Conservation (phyloP, 106 monocot species). For the Amphibolis antarctica region DNA sequence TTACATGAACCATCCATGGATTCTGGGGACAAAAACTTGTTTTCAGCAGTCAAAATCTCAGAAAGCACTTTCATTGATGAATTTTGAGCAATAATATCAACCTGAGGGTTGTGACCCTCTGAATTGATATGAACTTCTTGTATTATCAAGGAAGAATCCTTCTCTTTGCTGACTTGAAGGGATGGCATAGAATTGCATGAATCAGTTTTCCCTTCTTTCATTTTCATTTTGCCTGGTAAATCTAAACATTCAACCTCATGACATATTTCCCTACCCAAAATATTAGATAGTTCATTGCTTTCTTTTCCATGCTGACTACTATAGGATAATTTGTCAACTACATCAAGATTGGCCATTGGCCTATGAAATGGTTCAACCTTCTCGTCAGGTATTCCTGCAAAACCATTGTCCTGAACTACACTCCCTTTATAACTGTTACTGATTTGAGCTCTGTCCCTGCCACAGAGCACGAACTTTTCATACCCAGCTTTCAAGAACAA, state of each 20-base stretch:
- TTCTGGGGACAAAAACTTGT: not conserved
- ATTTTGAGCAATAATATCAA: constrained; percentile 1
- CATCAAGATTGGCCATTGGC: not conserved
- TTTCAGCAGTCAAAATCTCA: not conserved
- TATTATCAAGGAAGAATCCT: not conserved
- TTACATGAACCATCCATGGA: not conserved
- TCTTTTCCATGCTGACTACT: not conserved
- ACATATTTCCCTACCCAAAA: not conserved
- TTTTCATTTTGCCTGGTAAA: not conserved
- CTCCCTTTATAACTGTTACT: not conserved
- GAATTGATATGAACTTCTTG: not conserved
- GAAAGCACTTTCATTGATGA: not conserved
- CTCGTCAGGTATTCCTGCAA: not conserved
- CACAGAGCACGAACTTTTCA: not conserved
- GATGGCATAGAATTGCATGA: constrained; percentile 1
- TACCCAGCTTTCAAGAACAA: not conserved
- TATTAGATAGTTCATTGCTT: not conserved
- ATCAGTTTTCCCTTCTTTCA: not conserved
- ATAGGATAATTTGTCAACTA: not conserved
- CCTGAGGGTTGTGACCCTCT: not conserved
- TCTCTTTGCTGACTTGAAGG: not conserved
- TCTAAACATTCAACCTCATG: not conserved
- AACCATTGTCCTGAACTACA: not conserved
- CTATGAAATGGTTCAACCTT: not conserved
- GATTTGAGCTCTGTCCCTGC: constrained; percentile 7